These are phyloP conservation scores for Leptographium wingfieldii DNA, from an alignment of 2,329 filamentous ascomycete species.

Conservation along the genomic window DNA sequence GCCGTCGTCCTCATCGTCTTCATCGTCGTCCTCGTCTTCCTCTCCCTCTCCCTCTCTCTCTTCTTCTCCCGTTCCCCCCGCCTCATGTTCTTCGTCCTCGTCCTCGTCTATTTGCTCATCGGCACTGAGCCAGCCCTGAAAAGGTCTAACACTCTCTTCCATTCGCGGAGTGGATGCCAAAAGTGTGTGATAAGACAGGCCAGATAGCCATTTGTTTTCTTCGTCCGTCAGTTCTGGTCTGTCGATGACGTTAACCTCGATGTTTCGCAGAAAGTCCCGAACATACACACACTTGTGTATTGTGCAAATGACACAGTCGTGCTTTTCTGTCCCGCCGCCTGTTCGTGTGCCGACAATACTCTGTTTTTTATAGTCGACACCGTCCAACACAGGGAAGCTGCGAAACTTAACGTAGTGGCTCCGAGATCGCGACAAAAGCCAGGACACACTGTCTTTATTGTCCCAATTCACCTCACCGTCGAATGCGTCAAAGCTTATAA, in stretches of 20 bases:
- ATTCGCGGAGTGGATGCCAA: slow-evolving; percentile 1
- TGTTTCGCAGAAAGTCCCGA: slow-evolving; percentile 4
- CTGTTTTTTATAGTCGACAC: slow-evolving; percentile 6
- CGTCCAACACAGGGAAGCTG: slow-evolving; percentile 6
- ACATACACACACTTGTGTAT: slow-evolving; percentile 13
- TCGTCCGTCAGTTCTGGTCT: slow-evolving; percentile 1
- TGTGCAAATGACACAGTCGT: slow-evolving; percentile 13
- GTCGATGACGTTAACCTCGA: not conserved
- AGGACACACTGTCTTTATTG: slow-evolving; percentile 2
- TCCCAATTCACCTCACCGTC: slow-evolving; percentile 10
- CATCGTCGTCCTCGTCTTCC: not conserved
- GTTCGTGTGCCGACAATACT: slow-evolving; percentile 2
- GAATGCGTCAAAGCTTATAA: slow-evolving; percentile 9
- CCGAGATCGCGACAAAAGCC: slow-evolving; percentile 3
- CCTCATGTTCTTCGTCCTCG: not conserved
- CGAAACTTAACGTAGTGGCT: slow-evolving; percentile 7
- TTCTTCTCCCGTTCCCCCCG: not conserved
- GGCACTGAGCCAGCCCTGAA: not conserved
- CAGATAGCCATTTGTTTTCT: slow-evolving; percentile 5
- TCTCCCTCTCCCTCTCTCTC: not conserved
- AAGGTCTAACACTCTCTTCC: not conserved
- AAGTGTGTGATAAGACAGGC: slow-evolving; percentile 5
- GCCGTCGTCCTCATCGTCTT: not conserved
- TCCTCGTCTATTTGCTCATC: not conserved
- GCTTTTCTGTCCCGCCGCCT: not conserved